Base-by-base conservation (phyloP, 164 flowering plant species). In the Litsea cubeba region DNA sequence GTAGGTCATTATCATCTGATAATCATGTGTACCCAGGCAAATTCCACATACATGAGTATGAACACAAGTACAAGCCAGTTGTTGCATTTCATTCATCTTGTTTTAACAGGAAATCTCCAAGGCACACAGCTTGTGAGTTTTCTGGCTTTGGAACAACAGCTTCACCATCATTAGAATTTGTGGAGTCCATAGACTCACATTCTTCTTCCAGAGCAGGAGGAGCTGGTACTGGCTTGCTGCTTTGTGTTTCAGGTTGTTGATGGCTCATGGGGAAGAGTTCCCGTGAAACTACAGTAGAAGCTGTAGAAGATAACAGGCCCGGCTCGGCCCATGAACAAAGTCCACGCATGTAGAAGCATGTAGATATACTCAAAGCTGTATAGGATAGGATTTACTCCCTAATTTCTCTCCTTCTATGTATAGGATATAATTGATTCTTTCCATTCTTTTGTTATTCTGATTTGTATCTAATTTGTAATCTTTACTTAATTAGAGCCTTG, bases 131-230 rank as follows among this genome's bases (percentile, higher is more conserved):
- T 22, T 86, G 87, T 58, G 85, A 67, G 76, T 71, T 78, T 46
- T 88, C 94, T 26, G 80, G 81, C 72, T 73, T 81, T 49, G 83
- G 83, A 71, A 75, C 76, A 25, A 58, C 70, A 26, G 80, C 73
- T 75, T 85, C 89, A 50, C 83, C 86, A 1, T 88, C 89, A 58
- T 81, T 87, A 20, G 91, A 88, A 80, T 88, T 87, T 64, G 88
- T 77, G 25, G 94, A 91, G 68, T 89, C 93, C 95, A 93, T 91
- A 51, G 95, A 91, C 83, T 91, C 98, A 63, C 85, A 82, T 80
- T 91, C 93, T 86, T 90, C 94, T 46, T 88, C 92, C 72, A 86
- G 60, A 14, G 85, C 63, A 40, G 90, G 85, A 70, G 85, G 76
- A 71, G 80, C 72, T 67, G 85, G 83, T 75, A 85, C 73, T 7